phyloP scores from a whole-genome alignment of 495 filamentous ascomycete species.

The Extremus antarcticus region DNA sequence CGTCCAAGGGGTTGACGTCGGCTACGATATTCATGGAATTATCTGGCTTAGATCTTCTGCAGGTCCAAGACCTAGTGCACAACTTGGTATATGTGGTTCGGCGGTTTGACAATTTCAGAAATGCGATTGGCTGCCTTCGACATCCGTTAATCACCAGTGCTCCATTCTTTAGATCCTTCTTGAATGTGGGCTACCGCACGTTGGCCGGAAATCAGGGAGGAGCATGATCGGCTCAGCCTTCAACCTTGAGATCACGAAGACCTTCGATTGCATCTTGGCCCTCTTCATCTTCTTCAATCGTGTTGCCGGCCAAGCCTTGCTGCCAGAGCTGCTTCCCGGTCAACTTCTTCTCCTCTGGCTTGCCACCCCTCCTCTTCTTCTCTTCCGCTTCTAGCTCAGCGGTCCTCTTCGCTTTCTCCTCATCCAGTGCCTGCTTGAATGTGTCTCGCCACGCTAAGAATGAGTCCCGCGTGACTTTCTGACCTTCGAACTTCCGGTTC shows the following conservation, averaged over 20 bases:
- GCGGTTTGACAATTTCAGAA: too few species aligned
- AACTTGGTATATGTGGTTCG: too few species aligned
- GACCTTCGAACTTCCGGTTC: conserved; percentile 93
- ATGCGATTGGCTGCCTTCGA: too few species aligned
- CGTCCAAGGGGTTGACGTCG: too few species aligned
- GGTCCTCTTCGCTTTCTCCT: conserved; percentile 47
- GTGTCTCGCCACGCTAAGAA: conserved; percentile 70
- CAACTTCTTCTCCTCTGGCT: conserved; percentile 57
- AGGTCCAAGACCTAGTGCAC: too few species aligned
- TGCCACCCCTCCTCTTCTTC: conserved; percentile 54
- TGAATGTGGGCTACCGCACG: too few species aligned
- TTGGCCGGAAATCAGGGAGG: not conserved
- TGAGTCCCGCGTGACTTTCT: conserved; percentile 67
- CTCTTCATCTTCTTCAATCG: conserved; percentile 68
- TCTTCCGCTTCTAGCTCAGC: conserved; percentile 66
- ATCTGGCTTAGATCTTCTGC: too few species aligned
- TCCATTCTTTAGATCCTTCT: too few species aligned
- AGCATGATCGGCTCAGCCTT: conserved; percentile 24
- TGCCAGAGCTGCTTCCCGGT: conserved; percentile 82
- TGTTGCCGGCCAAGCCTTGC: conserved; percentile 62
- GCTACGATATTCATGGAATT: too few species aligned
- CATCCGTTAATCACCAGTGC: too few species aligned
- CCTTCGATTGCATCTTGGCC: conserved; percentile 47
- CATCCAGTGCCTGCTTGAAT: conserved; percentile 74
- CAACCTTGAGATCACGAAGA: conserved; percentile 59